These are phyloP conservation scores for Dictyostelium citrinum DNA, from an alignment of 78 protist species.

Conservation along the genomic window DNA sequence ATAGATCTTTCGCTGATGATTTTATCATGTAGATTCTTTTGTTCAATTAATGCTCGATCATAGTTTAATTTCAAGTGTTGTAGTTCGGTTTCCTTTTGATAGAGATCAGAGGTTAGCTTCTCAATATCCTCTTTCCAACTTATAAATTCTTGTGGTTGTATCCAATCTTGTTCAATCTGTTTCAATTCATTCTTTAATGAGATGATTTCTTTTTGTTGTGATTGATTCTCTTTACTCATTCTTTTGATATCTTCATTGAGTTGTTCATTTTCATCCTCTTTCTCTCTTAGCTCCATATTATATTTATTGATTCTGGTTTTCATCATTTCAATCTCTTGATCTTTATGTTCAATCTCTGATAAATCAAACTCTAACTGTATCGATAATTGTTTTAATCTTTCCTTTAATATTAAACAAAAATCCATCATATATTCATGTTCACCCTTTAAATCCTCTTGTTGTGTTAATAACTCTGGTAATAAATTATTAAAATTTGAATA, in stretches of 20 bases:
- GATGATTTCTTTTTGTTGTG: not conserved
- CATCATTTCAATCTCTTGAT: constrained; percentile 65
- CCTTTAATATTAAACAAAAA: constrained; percentile 37
- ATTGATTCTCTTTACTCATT: not conserved
- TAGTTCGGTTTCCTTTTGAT: not conserved
- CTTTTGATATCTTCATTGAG: not conserved
- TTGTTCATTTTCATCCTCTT: constrained; percentile 60
- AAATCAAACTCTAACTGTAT: constrained; percentile 16
- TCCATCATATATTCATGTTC: constrained; percentile 47
- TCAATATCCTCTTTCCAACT: constrained; percentile 59
- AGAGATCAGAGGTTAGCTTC: not conserved
- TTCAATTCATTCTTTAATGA: constrained; percentile 7
- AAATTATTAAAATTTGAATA: constrained; percentile 53
- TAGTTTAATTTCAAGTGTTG: not conserved
- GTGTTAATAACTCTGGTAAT: not conserved
- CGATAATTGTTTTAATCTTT: constrained; percentile 35
- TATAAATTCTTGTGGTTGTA: constrained; percentile 26
- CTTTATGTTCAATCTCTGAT: constrained; percentile 63
- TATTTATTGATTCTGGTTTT: constrained; percentile 23
- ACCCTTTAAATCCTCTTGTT: constrained; percentile 15
- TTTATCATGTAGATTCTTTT: not conserved
- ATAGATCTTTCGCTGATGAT: constrained; percentile 8
- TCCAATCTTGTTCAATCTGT: constrained; percentile 20
- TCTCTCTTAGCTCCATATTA: constrained; percentile 39
- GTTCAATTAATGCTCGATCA: not conserved